phyloP scores from a whole-genome alignment of 352 stramenopile species.

The Globisporangium spinosum region DNA sequence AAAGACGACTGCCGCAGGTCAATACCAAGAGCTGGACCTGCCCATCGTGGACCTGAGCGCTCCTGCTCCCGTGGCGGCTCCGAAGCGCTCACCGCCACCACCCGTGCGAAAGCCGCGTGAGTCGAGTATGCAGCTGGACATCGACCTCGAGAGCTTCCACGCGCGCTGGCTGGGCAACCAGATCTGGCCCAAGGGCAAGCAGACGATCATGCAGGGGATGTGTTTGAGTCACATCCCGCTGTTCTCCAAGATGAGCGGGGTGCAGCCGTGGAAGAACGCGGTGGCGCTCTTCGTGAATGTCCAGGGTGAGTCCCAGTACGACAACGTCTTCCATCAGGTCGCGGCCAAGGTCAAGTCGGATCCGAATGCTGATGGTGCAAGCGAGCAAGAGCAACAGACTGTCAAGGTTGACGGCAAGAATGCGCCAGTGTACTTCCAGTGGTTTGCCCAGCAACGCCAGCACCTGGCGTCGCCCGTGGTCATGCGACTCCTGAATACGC shows the following conservation, averaged over 20 bases:
- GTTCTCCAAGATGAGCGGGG: conserved; percentile 46
- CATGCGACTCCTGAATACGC: conserved; percentile 23
- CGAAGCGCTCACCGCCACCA: not conserved
- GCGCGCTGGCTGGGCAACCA: conserved; percentile 43
- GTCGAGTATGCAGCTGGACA: conserved; percentile 26
- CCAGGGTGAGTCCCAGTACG: conserved; percentile 28
- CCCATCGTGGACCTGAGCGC: conserved; percentile 12
- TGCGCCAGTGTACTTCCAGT: conserved; percentile 45
- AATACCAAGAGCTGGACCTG: conserved; percentile 13
- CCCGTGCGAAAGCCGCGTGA: conserved; percentile 3
- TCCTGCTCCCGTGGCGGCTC: not conserved
- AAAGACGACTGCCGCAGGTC: not conserved
- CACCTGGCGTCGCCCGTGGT: conserved; percentile 30
- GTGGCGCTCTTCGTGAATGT: conserved; percentile 58
- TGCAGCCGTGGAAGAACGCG: conserved; percentile 54
- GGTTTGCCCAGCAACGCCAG: conserved; percentile 43
- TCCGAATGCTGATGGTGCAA: not conserved
- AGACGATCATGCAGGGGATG: conserved; percentile 44
- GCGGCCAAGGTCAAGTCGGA: not conserved
- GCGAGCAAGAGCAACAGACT: not conserved
- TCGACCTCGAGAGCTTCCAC: conserved; percentile 46
- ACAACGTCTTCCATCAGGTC: conserved; percentile 48
- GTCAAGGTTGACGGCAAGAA: not conserved
- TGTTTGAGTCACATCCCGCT: conserved; percentile 23
- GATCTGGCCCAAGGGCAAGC: conserved; percentile 47